Base-by-base conservation (phyloP, 805 yeast species). In the Dipodascopsis uninucleata region DNA sequence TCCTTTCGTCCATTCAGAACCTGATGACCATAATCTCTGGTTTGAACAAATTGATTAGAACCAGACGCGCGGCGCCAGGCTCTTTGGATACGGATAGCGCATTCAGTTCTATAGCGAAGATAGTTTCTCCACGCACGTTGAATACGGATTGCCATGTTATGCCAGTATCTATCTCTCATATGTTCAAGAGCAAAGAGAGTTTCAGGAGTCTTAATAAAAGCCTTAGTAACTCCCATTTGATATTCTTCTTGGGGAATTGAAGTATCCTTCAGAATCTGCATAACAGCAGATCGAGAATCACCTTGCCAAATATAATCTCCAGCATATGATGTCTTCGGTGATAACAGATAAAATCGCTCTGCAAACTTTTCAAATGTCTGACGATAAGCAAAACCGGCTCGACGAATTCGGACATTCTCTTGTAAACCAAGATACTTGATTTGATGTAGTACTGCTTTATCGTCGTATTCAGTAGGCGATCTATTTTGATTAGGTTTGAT, bases 331-430 rank as follows among this genome's bases (percentile, higher is more conserved):
- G 97, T 89, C 56, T 80, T 77, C 3, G 88, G 79, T 1, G 97
- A 87, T 36, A 93, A 70, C 41, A 93, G 68, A 63, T 87, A 90
- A 63, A 93, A 93, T 61, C 97, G 75, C 66, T 93, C 96, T 14
- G 87, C 96, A 61, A 93, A 93, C 65, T 89, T 89, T 48, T 93
- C 97, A 66, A 88, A 93, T 0, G 96, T 85, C 55, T 94, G 95
- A 68, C 98, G 82, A 61, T 89, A 93, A 1, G 98, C 98, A 66
- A 93, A 93, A 37, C 98, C 98, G 0, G 98, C 97, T 71, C 98
- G 83, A 73, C 98, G 80, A 56, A 93, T 93, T 53, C 97, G 78
- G 39, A 93, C 97, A 65, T 93, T 93, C 66, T 93, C 98, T 61
- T 93, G 93, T 65, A 93, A 72, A 63, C 98, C 98, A 55, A 93